Base-by-base conservation (phyloP, 768 basidiomycete genomes). In the Tricholoma sp. region DNA sequence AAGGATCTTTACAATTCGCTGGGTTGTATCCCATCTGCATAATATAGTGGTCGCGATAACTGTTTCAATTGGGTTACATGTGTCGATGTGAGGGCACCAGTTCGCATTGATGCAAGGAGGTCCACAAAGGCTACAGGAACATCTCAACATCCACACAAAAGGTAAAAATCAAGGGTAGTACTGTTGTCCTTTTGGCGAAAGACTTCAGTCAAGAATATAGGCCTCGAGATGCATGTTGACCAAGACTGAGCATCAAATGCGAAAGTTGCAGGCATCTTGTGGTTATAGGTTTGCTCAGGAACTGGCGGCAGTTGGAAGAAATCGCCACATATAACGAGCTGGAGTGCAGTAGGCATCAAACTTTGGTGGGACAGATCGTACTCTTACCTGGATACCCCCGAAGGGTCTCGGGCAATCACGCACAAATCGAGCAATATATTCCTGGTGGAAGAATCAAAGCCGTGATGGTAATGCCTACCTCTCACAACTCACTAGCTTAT, bases 101-200 rank as follows among this genome's bases (percentile, higher is more conserved):
- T 83, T 16, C 94, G 83, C 88, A 96, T 94, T 64, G 92, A 85
- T 62, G 91, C 90, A 55, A 97, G 76, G 76, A 96, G 89, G 65
- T 86, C 78, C 51, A 96, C 80, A 69, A 96, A 94, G 19, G 76
- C 91, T 90, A 47, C 31, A 34, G n/a, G 47, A 35, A 21, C 14
- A 58, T 56, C 32, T 43, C 8, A 35, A 11, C 19, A 11, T 49
- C 9, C 3, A 21, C 24, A 27, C 59, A 39, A 27, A 6, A 21
- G 11, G 62, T 46, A 19, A 11, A 46, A 24, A 37, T 22, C 4
- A 4, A 53, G 10, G 7, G 10, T 27, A 66, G 31, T 57, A 81
- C 82, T 68, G 47, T 79, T 73, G 63, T 89, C 85, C 47, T 74
- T 86, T 67, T 91, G 89, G 55, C 88, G 75, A 71, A 90, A 91